phyloP scores from a whole-genome alignment of 768 basidiomycete genomes.

The Pleurotus salmoneostramineus region DNA sequence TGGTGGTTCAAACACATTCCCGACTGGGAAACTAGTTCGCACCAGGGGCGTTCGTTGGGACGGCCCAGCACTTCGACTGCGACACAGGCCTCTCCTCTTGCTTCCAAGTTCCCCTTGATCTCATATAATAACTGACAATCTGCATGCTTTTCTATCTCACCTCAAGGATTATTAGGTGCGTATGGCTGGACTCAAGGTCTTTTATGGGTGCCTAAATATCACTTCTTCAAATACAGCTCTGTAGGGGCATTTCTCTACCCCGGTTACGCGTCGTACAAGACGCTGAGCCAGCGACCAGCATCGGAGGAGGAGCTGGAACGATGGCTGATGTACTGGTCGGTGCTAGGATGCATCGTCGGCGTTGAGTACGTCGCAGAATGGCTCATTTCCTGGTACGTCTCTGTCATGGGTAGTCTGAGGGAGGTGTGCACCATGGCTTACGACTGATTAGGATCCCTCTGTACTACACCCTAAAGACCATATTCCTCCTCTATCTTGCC shows the following conservation, averaged over 20 bases:
- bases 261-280: slow-evolving; percentile 95
- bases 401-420: no score
- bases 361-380: slow-evolving; percentile 86
- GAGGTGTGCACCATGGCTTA: no score
- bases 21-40: not conserved
- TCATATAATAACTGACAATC: not conserved
- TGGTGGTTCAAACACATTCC: not conserved
- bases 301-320: slow-evolving; percentile 83
- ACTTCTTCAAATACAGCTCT: slow-evolving; percentile 39
- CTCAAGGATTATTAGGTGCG: slow-evolving; percentile 45
- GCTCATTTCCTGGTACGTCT: slow-evolving; percentile 77
- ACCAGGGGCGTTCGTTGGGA: not conserved
- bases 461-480: slow-evolving; percentile 77
- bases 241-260: slow-evolving; percentile 83
- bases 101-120: not conserved
- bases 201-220: no score
- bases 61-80: not conserved
- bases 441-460: slow-evolving; percentile 70
- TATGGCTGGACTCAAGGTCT: not conserved
- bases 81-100: not conserved
- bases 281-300: slow-evolving; percentile 81
- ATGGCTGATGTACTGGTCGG: slow-evolving; percentile 99
- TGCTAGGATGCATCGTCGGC: slow-evolving; percentile 76
- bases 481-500: slow-evolving; percentile 86
- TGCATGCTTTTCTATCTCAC: slow-evolving; percentile 46